Base-by-base conservation (phyloP, 2,329 filamentous ascomycete genomes). In the Stagonosporopsis rhizophila region DNA sequence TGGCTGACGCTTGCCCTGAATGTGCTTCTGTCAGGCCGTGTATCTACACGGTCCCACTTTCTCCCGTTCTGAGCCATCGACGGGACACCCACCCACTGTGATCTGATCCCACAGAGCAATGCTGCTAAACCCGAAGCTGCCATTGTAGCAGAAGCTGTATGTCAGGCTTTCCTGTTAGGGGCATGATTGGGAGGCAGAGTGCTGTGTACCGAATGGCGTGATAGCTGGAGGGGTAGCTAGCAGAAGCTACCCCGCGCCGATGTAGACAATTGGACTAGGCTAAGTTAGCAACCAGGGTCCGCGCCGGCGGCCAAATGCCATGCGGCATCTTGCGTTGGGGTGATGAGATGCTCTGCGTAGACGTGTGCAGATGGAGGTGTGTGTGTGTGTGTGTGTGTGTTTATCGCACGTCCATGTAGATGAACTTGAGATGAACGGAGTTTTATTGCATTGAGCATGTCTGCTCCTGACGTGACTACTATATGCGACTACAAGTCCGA, bases 201-300 rank as follows among this genome's bases (percentile, higher is more conserved):
- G 37, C 15, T n/a, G 22, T 25, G 44, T 48, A 48, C 52, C 40
- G 46, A 51, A 51, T 38, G 44, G 49, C 53, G 53, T 56, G 46
- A 50, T 27, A 25, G 11, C 25, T 40, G 22, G 53, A 45, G 53
- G 53, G 46, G 46, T 38, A 51, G 50, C 35, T 53, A 25, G 28
- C n/a, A 32, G 39, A 28, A 52, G 52, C 45, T 46, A 56, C 47
- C 46, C 53, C 46, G 46, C 52, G 52, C 46, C 37, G 17, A 47
- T 35, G 37, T 46, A 56, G 50, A 50, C 52, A 55, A 50, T 41
- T 20, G 52, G 52, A 40, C 22, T 50, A 49, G 48, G 17, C 48
- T 45, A 28, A 30, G 8, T 28, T 38, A 22, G 17, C 19, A 32
- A 41, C 52, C 45, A 51, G 53, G 41, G 46, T 51, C 42, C 23